Conservation (phyloP, 1,284 basidiomycete species). For the Fomitopsis pinicola region DNA sequence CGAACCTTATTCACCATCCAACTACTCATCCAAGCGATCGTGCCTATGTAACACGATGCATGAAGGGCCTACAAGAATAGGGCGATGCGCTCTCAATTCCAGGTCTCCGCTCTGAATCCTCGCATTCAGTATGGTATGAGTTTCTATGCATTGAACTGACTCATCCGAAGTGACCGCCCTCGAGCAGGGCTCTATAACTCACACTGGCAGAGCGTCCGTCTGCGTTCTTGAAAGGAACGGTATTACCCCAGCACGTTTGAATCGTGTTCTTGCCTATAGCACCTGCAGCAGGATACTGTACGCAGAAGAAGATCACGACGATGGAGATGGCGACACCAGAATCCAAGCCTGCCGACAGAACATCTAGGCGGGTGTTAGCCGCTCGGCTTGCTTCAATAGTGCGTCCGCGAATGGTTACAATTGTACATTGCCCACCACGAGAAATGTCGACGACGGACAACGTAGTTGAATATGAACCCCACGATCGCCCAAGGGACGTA, state of each 20-base stretch:
- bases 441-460: slow-evolving; percentile 45
- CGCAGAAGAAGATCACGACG: slow-evolving; percentile 61
- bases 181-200: slow-evolving; percentile 26
- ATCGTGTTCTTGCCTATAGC: slow-evolving; percentile 51
- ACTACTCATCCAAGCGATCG: too few relatives aligned
- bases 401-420: slow-evolving; percentile 19
- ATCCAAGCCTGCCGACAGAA: slow-evolving; percentile 56
- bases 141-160: neutral
- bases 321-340: slow-evolving; percentile 56
- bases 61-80: too few relatives aligned
- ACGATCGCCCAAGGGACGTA: slow-evolving; percentile 47
- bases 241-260: slow-evolving; percentile 72
- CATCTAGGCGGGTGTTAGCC: slow-evolving; percentile 27
- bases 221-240: slow-evolving; percentile 40
- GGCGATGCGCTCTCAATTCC: too few relatives aligned
- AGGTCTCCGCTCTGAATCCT: too few relatives aligned
- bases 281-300: slow-evolving; percentile 63
- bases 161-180: slow-evolving; percentile 37
- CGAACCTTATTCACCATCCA: too few relatives aligned
- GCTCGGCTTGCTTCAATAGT: neutral
- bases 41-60: too few relatives aligned
- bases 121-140: too few relatives aligned
- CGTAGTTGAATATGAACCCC: slow-evolving; percentile 52
- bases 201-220: slow-evolving; percentile 34
- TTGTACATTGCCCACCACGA: slow-evolving; percentile 55